These are phyloP conservation scores for Lentinula sp. DNA, from an alignment of 768 basidiomycete species.

Conservation along the genomic window DNA sequence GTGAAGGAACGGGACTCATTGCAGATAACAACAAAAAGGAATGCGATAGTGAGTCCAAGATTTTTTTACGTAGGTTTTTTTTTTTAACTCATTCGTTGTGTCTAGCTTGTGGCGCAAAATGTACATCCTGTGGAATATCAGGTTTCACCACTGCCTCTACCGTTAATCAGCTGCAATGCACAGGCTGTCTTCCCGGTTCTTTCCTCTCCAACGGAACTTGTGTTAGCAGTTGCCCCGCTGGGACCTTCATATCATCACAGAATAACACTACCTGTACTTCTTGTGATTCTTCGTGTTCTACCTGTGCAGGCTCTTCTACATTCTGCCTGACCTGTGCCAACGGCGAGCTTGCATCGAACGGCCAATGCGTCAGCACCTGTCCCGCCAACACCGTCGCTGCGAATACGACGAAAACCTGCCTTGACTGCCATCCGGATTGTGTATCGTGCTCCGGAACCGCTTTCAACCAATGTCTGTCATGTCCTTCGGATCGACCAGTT, in stretches of 20 bases:
- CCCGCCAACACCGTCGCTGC: slow-evolving; percentile 67
- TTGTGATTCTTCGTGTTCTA: slow-evolving; percentile 68
- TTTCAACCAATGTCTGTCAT: slow-evolving; percentile 75
- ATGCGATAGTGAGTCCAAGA: slow-evolving; percentile 64
- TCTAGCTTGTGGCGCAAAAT: slow-evolving; percentile 77
- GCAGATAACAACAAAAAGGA: slow-evolving; percentile 79
- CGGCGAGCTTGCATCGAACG: slow-evolving; percentile 59
- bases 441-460: slow-evolving; percentile 73
- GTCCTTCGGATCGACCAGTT: slow-evolving; percentile 62
- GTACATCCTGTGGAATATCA: slow-evolving; percentile 70
- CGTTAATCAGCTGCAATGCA: slow-evolving; percentile 61
- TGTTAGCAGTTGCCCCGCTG: slow-evolving; percentile 62
- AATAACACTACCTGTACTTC: slow-evolving; percentile 76
- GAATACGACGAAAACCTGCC: slow-evolving; percentile 24
- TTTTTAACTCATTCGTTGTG: slow-evolving; percentile 2
- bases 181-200: slow-evolving; percentile 71
- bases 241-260: slow-evolving; percentile 63
- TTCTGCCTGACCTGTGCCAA: slow-evolving; percentile 73
- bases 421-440: slow-evolving; percentile 83
- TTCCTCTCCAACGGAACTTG: slow-evolving; percentile 69
- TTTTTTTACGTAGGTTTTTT: neutral
- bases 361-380: slow-evolving; percentile 72
- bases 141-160: slow-evolving; percentile 68
- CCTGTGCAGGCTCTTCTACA: slow-evolving; percentile 59
- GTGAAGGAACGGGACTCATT: slow-evolving; percentile 61